Base-by-base conservation (phyloP, 768 basidiomycete genomes). In the Russula olivacea region DNA sequence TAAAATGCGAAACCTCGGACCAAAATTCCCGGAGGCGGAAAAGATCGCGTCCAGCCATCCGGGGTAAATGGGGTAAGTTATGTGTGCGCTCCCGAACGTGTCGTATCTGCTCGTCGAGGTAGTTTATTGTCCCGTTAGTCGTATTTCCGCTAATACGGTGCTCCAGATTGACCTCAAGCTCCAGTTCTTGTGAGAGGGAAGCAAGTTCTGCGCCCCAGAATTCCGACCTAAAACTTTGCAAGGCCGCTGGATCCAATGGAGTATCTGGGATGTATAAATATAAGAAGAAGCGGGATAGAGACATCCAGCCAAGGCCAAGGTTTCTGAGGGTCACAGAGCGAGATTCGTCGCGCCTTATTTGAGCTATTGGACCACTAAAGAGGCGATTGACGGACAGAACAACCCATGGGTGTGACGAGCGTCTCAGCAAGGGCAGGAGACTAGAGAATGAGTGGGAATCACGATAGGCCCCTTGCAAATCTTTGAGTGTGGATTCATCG, bases 241-340 rank as follows among this genome's bases (percentile, higher is more conserved):
- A 80, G 25, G 84, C 85, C 8, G 87, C 85, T 30, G 97, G 97
- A 72, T 99, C 97, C 54, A 98, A 75, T 2, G 95, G 93, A 2
- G 83, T 76, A 71, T 92, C 82, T 0, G 97, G 93, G 43, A 98
- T 78, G 70, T 88, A 87, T 21, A 95, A 80, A 4, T 86, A 78
- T 25, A 93, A 71, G 28, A 94, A 73, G 58, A 86, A 67, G 19
- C 78, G 78, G 50, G 82, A 80, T 54, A 90, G 70, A 1, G 79
- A 80, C 36, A 91, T 76, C 85, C 88, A 95, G 49, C 76, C 72
- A 21, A 71, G 71, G 12, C 81, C 83, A 9, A 82, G 58, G 56
- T 52, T 45, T 7, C 38, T 49, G 28, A 66, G 45, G n/a, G 21
- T 23, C 2, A 28, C n/a, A 21, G 64, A 28, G 14, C 60, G 59